Base-by-base conservation (phyloP, 257 asterid genomes). In the Scutellaria barbata region DNA sequence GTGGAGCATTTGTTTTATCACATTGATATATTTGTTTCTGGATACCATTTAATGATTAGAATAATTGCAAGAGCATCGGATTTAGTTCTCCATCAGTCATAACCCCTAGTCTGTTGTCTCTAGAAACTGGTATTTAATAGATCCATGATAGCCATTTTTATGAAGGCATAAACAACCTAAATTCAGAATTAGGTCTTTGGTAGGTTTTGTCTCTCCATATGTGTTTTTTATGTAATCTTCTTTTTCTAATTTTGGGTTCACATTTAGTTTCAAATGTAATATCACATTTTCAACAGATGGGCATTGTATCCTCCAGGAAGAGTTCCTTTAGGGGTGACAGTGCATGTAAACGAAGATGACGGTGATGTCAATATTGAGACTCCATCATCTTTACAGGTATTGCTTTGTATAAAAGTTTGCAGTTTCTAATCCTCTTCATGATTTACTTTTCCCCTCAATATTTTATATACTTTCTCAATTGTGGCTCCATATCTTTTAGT, bases 221-320 rank as follows among this genome's bases (percentile, higher is more conserved):
- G 25, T 39, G 58, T 25, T 63, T 55, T 45, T 55, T 45, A 43
- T 45, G 40, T 42, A 17, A 67, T 63, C 45, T 30, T 46, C n/a
- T 71, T 66, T 43, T 37, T 68, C 37, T 69, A 40, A 13, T 60
- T 14, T 40, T 68, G 59, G 74, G 63, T 75, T 68, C 65, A 1
- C 16, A 1, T 8, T 30, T 35, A 60, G 58, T 25, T 42, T 68
- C 10, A 53, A 69, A 80, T 25, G 66, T 74, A 41, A 73, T 60
- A 12, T 65, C 68, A 35, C 48, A 41, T 60, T 71, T 77, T 43
- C 65, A 77, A 83, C 73, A 95, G 98, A 90, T 95, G 99, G 99
- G 98, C 99, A 14, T 72, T 95, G 84, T 95, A 95, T 92, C 99
- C 99, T 74, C 99, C 99, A 2, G 99, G 99, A 73, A 89, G 89